Conservation (phyloP, 495 filamentous ascomycete genomes). For the Platismatia glauca region DNA sequence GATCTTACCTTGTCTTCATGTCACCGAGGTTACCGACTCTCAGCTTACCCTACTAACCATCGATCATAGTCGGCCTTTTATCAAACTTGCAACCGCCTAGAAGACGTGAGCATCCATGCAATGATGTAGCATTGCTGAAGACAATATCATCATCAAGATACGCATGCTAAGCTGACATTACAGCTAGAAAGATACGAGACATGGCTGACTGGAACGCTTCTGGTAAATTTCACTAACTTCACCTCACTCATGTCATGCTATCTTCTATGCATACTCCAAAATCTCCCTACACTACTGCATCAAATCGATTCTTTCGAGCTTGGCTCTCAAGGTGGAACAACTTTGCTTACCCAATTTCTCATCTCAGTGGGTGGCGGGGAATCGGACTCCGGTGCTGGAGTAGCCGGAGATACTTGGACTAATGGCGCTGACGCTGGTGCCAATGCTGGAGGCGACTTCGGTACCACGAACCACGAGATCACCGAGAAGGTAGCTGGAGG, state of each 20-base stretch:
- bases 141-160: neutral
- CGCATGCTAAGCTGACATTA: slow-evolving; percentile 1
- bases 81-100: neutral
- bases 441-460: slow-evolving; percentile 5
- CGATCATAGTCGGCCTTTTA: neutral
- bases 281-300: neutral
- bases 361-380: slow-evolving; percentile 2
- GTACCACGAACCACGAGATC: slow-evolving; percentile 13
- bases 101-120: neutral
- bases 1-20: neutral
- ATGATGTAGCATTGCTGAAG: neutral
- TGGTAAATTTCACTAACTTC: neutral
- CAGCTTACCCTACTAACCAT: neutral
- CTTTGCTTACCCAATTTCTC: neutral
- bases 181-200: neutral
- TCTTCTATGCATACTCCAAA: neutral
- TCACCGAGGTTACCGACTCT: slow-evolving; percentile 1
- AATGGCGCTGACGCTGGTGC: slow-evolving; percentile 18
- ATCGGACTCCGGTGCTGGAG: slow-evolving; percentile 14
- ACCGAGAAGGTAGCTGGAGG: slow-evolving; percentile 1
- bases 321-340: neutral
- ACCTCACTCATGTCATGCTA: neutral
- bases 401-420: neutral
- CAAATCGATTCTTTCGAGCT: neutral
- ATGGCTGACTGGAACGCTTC: slow-evolving; percentile 11